Evolutionary conservation across 2,329 filamentous ascomycete species (phyloP), one percentile per base, ranked within the genome.

Genomic region (Aspergillus sp.): DNA sequence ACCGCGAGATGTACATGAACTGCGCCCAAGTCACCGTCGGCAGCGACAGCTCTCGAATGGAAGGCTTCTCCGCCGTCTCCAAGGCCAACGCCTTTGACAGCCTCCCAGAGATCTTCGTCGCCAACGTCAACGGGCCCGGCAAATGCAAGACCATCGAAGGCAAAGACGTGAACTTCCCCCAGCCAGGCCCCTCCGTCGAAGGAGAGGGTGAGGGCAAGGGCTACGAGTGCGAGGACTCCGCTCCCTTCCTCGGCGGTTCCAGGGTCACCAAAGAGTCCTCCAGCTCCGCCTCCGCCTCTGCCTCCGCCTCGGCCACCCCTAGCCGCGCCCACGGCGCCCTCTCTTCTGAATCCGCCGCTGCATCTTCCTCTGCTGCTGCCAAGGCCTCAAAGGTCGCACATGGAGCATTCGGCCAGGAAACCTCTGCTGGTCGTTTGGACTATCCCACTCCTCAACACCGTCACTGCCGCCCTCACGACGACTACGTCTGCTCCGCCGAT

Each of bases 1-100:
- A 92, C 76, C 83, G 90, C 48, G 90, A 93, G 73, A 90, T 90
- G 84, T 95, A 95, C 82, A 91, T 91, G 88, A 91, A 91, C 76
- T 95, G 90, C 69, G 90, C 90, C 7, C 80, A 84, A 52, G 83
- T 93, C 65, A 85, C 83, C 61, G 86, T 92, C 37, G 69, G 75
- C 2, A 71, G 70, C 11, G 23, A 40, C 35, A 55, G 12, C 27
- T 9, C 9, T 9, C 27, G 27, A 31, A 31, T 31, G 27, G 27
- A 60, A 39, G 55, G 62, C 46, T 60, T 55, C 47, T 55, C 51
- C 15, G 37, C 50, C 12, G 31, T 65, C 31, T 31, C 57, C 46
- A 56, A 47, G 35, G 55, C 55, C 35, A 53, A 61, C 31, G 58
- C 70, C 48, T 85, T 90, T 70, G 75, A 77, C 57, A 71, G 73